These are phyloP conservation scores for Zymoseptoria ardabiliae DNA, from an alignment of 2,329 filamentous ascomycete genomes.

Conservation along the genomic window DNA sequence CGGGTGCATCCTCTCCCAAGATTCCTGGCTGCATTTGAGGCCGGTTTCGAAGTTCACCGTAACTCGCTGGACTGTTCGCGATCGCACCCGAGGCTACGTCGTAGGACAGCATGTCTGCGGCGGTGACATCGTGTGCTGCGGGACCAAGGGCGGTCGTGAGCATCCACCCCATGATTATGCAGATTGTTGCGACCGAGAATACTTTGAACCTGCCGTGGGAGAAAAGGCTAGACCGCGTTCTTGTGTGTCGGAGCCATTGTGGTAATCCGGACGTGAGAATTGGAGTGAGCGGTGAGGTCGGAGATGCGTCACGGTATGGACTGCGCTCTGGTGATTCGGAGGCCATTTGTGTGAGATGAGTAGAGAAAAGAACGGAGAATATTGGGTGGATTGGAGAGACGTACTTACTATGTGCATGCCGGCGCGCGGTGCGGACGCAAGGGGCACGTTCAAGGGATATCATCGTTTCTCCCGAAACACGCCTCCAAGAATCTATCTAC, in stretches of 20 bases:
- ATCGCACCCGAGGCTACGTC: slow-evolving; percentile 16
- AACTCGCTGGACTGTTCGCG: slow-evolving; percentile 20
- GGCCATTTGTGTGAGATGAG: slow-evolving; percentile 10
- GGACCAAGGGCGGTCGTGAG: slow-evolving; percentile 23
- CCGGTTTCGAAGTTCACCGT: slow-evolving; percentile 4
- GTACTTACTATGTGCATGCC: slow-evolving; percentile 5
- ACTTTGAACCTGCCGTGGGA: slow-evolving; percentile 20
- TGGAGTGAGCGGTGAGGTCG: slow-evolving; percentile 18
- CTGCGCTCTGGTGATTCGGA: slow-evolving; percentile 16
- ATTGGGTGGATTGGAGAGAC: not conserved
- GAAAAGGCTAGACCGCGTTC: slow-evolving; percentile 9
- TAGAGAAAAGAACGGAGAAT: not conserved
- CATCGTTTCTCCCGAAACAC: not conserved
- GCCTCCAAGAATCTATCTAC: slow-evolving; percentile 1
- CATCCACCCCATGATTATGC: slow-evolving; percentile 27
- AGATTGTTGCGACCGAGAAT: slow-evolving; percentile 17
- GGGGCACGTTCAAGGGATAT: slow-evolving; percentile 3
- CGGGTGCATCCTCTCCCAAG: slow-evolving; percentile 10
- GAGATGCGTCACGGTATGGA: slow-evolving; percentile 20
- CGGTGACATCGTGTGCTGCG: slow-evolving; percentile 3
- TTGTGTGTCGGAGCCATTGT: slow-evolving; percentile 23
- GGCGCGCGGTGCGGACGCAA: not conserved
- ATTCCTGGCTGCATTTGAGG: slow-evolving; percentile 12
- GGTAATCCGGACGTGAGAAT: slow-evolving; percentile 20
- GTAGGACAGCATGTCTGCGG: slow-evolving; percentile 6